phyloP scores from a whole-genome alignment of 371 early-diverging fungal genomes.

The Rhizopus sp. region DNA sequence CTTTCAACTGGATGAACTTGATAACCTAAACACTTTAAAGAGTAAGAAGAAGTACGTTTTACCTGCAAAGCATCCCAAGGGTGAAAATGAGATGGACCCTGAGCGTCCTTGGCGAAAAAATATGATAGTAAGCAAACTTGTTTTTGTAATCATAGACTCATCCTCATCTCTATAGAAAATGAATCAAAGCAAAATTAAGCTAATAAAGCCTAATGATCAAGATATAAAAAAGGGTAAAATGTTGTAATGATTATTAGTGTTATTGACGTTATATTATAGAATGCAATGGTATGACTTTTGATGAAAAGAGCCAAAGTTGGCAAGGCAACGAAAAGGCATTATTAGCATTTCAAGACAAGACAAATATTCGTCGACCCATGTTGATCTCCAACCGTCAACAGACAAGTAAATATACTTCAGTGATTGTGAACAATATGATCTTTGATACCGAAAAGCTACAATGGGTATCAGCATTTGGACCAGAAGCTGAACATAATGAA shows the following conservation, averaged over 20 bases:
- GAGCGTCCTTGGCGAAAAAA: constrained; percentile 33
- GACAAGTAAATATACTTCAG: constrained; percentile 17
- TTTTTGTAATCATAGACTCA: too few species aligned
- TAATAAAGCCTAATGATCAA: constrained; percentile 30
- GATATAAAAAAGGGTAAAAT: constrained; percentile 28
- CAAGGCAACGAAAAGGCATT: constrained; percentile 37
- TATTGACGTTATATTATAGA: constrained; percentile 16
- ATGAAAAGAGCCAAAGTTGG: constrained; percentile 26
- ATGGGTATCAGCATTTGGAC: constrained; percentile 21
- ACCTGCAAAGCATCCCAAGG: constrained; percentile 6
- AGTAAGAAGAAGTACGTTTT: constrained; percentile 1
- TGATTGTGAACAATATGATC: constrained; percentile 19
- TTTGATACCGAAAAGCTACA: constrained; percentile 16
- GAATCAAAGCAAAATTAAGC: constrained; percentile 12
- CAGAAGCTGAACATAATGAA: constrained; percentile 12
- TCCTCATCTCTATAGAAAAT: too few species aligned
- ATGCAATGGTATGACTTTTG: constrained; percentile 38
- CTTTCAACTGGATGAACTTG: constrained; percentile 35
- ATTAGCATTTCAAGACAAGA: constrained; percentile 19
- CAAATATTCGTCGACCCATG: constrained; percentile 19
- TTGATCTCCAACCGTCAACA: constrained; percentile 21
- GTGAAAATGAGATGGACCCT: constrained; percentile 18
- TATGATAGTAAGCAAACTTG: constrained; percentile 19
- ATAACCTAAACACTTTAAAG: constrained; percentile 31
- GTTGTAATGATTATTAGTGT: background rate